phyloP scores from a whole-genome alignment of 2,329 filamentous ascomycete genomes.

The Davidsoniella australis region DNA sequence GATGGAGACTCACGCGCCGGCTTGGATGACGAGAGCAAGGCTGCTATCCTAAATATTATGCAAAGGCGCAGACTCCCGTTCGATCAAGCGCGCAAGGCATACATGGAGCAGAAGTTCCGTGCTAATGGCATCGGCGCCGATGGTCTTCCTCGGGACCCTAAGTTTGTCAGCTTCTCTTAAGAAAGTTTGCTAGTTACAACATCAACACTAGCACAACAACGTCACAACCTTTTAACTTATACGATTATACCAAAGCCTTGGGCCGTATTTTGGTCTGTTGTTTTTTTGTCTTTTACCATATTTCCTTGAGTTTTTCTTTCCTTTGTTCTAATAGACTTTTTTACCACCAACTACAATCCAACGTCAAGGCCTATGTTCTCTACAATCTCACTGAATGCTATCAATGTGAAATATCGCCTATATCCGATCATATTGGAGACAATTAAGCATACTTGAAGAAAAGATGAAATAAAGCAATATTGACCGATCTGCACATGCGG shows the following conservation, averaged over 20 bases:
- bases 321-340: neutral
- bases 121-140: slow-evolving; percentile 80
- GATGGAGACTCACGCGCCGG: slow-evolving; percentile 64
- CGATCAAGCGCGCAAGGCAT: slow-evolving; percentile 76
- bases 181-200: neutral
- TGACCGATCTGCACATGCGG: too few species aligned
- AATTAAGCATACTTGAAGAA: too few species aligned
- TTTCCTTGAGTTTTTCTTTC: neutral
- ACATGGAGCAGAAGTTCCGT: slow-evolving; percentile 71
- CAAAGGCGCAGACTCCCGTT: slow-evolving; percentile 67
- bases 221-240: neutral
- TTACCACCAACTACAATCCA: neutral
- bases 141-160: slow-evolving; percentile 75
- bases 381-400: too few species aligned
- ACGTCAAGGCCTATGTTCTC: too few species aligned
- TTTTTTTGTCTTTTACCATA: neutral
- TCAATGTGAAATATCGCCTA: too few species aligned
- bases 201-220: neutral
- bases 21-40: slow-evolving; percentile 64
- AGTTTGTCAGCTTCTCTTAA: slow-evolving; percentile 73
- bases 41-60: slow-evolving; percentile 79
- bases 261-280: neutral
- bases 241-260: neutral
- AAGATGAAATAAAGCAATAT: too few species aligned
- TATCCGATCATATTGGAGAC: too few species aligned